Base-by-base conservation (phyloP, 768 basidiomycete genomes). In the Kwoniella europaea region DNA sequence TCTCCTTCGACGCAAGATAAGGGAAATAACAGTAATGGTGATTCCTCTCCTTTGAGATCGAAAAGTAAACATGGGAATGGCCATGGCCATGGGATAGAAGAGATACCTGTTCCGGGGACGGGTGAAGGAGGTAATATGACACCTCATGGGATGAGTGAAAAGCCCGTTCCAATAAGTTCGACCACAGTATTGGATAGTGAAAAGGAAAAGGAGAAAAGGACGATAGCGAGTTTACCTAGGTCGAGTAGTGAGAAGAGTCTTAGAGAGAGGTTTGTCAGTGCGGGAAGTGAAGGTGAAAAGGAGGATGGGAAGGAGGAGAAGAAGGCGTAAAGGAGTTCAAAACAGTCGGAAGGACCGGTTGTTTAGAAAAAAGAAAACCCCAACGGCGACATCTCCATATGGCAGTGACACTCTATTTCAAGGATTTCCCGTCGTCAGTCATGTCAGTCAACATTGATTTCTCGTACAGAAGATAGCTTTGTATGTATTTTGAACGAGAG, bases 51-150 rank as follows among this genome's bases (percentile, higher is more conserved):
- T 64, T 57, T 22, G 50, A 42, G 27, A 56, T 13, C n/a, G 20
- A 18, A 35, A 22, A 22, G 27, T 16, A 57, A 65, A 62, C 54
- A 20, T 50, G 46, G 46, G 5, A 55, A 50, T 43, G 62, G 63
- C 18, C 56, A 67, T 61, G 63, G 63, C 10, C 66, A 50, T 56
- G 57, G 66, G 7, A 13, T 55, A 16, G 67, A 66, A 27, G 71
- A 73, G 15, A 46, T 58, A 24, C 55, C 65, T 42, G 50, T 61
- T 18, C 72, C 72, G 6, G 79, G 82, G 9, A 75, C 76, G 9
- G 81, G 82, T 10, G 79, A 83, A 69, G 73, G 76, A 4, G 81
- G 81, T 1, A 81, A 73, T 41, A 80, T 83, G 77, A 74, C 77
- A 7, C 75, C 77, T 12, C 82, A 83, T 58, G 82, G 77, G 12